Evolutionary conservation across 2,329 filamentous ascomycete species (phyloP), one percentile per base, ranked within the genome.

Genomic region (Myriosclerotinia curreyana): DNA sequence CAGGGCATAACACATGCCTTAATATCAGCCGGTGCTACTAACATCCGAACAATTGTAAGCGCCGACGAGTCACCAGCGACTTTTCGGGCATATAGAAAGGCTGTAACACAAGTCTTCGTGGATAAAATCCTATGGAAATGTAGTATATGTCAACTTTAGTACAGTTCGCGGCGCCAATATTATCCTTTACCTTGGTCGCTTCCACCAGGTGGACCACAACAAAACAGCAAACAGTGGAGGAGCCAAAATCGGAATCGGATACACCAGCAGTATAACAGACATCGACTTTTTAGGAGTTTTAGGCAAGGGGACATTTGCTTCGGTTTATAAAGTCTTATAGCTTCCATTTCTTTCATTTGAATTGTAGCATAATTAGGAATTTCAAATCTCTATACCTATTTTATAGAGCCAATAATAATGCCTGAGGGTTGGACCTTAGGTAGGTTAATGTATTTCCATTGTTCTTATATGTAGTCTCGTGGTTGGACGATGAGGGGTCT

Each of bases 91-190:
- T 36, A 58, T 36, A 58, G 62, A 25, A 40, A 50, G 6, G 14
- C 56, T 60, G 46, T 17, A 36, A 60, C 44, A 36, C 56, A 60
- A 36, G 56, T 60, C 42, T 60, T 60, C n/a, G 46, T 60, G 42
- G 3, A 44, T 55, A 55, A 15, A 8, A 44, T 14, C 46, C 56
- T 46, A 1, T 46, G 5, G 28, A 60, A 31, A 6, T 1, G 8
- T 12, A 6, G 5, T 6, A 48, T 15, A 36, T 49, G 14, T 28
- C 51, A 36, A 60, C 14, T 11, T n/a, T 34, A 17, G n/a, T 50
- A 36, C 31, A 60, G 56, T 60, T 28, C 0, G 56, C 31, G 34
- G 56, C 44, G 15, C 46, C 46, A 15, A 28, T 60, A 15, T 28
- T 50, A 2, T 49, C 56, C 3, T 60, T 60, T 59, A 44, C 48